phyloP scores from a whole-genome alignment of 768 basidiomycete species.

The Tylopilus rubrobrunneus region DNA sequence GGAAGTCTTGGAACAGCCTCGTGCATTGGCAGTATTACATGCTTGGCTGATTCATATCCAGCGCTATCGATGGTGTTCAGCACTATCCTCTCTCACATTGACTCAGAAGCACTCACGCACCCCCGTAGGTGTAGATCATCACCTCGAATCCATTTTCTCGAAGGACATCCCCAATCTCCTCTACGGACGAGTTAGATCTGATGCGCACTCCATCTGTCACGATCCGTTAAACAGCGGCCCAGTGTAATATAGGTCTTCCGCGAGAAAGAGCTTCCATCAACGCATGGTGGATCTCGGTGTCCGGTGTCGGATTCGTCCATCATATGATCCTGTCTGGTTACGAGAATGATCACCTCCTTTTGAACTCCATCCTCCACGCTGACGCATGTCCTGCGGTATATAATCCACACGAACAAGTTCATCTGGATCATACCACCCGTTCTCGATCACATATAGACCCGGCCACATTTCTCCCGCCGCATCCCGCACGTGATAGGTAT shows the following conservation, averaged over 20 bases:
- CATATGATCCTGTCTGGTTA: constrained; percentile 18
- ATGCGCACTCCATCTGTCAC: constrained; percentile 21
- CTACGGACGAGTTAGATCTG: constrained; percentile 20
- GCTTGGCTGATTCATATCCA: constrained; percentile 37
- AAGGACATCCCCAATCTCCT: constrained; percentile 31
- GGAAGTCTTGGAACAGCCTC: constrained; percentile 38
- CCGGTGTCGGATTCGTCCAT: constrained; percentile 11
- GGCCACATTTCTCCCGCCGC: constrained; percentile 17
- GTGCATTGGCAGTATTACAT: constrained; percentile 30
- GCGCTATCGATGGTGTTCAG: constrained; percentile 23
- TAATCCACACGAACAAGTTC: constrained; percentile 35
- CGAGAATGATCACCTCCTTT: constrained; percentile 12
- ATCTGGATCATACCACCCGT: constrained; percentile 36
- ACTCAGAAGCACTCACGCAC: constrained; percentile 32
- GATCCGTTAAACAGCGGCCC: constrained; percentile 20
- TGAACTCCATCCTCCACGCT: constrained; percentile 29
- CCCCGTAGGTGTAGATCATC: constrained; percentile 38
- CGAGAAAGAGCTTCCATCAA: constrained; percentile 13
- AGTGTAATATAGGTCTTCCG: constrained; percentile 20
- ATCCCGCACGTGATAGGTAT: constrained; percentile 30
- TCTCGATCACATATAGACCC: constrained; percentile 34
- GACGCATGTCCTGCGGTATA: constrained; percentile 30
- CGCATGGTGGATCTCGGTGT: constrained; percentile 18
- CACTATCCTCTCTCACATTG: background rate
- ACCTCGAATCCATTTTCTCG: constrained; percentile 38